Base-by-base conservation (phyloP, 257 asterid species). In the Mitragyna speciosa region DNA sequence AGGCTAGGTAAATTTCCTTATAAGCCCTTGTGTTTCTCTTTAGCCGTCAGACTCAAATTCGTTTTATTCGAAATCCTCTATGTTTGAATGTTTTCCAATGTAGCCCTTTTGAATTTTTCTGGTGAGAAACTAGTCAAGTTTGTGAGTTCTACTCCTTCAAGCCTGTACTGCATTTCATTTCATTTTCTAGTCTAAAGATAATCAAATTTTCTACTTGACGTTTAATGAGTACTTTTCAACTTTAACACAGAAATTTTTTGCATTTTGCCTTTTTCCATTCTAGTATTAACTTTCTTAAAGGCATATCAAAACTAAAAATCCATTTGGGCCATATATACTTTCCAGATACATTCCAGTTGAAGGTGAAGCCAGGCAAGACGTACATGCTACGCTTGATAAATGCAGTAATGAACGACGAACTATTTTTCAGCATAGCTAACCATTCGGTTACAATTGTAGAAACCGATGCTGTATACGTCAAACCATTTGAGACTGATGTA, bases 371-470 rank as follows among this genome's bases (percentile, higher is more conserved):
- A 24, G 67, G 67, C 15, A 61, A 61, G 82, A 90, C 95, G 0
- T 90, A 92, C 74, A 77, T 90, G 89, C 93, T 90, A 70, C 97
- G 97, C 2, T 65, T 92, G 76, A 87, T 92, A 79, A 92, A 90
- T 10, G 97, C 93, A 73, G 97, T 93, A 77, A 81, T 92, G 85
- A 91, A 92, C 33, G 97, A 90, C 12, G 93, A 90, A 77, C 81
- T 92, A 17, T 92, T 87, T 82, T 87, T 90, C 85, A 87, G 91
- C 83, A 90, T 92, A 9, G 95, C 97, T 56, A 90, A 92, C 77
- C 97, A 92, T 43, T 82, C 84, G 6, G 59, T 92, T 81, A 89
- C 87, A 43, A 67, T 92, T 3, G 97, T 92, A 20, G 97, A 92
- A 52, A 88, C 92, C 0, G 94, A 92, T 78, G 94, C 97, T 1